Evolutionary conservation across 306 rosid species (phyloP), one percentile per base, ranked within the genome.

Genomic region (Vigna hirtella): DNA sequence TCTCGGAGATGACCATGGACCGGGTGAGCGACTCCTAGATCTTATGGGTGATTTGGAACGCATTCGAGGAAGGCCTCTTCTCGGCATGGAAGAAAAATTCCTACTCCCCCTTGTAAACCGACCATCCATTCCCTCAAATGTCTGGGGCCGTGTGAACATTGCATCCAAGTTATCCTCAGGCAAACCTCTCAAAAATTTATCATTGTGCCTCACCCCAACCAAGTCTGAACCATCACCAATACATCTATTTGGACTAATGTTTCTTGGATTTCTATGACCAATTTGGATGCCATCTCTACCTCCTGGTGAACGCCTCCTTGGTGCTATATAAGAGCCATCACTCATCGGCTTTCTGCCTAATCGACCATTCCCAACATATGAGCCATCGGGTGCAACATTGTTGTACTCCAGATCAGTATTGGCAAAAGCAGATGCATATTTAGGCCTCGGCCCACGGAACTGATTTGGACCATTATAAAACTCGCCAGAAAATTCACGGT

Each of bases 21-120:
- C 87, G 24, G 97, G 97, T 50, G 98, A 90, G 61, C 97, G 97
- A 80, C 90, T 84, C 76, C 97, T 82, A 4, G 97, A 85, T 78
- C 89, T 85, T 71, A 91, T 83, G 18, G 98, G 98, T 1, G 97
- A 95, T 83, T 87, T 93, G 1, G 97, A 89, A 45, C 82, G 92
- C 56, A 88, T 78, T 70, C 81, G 87, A 8, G 89, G 86, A 81
- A 64, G 70, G 24, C 86, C 87, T 77, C 91, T 88, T 81, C 93
- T 84, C 79, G 86, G 98, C 47, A 88, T 81, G 62, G 92, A 80
- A 76, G 93, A 78, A 67, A 88, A 90, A 70, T 69, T 90, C 80
- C 91, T 85, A 74, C 77, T 78, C 14, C 96, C 96, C 66, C 91
- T 86, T 13, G 79, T 42, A 87, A 87, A 94, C 68, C 88, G 90